Percentiles rank a stretch among this genome's conserved stretches.
Conservation (phyloP, 257 asterid species). For the Penstemon newberryi region DNA sequence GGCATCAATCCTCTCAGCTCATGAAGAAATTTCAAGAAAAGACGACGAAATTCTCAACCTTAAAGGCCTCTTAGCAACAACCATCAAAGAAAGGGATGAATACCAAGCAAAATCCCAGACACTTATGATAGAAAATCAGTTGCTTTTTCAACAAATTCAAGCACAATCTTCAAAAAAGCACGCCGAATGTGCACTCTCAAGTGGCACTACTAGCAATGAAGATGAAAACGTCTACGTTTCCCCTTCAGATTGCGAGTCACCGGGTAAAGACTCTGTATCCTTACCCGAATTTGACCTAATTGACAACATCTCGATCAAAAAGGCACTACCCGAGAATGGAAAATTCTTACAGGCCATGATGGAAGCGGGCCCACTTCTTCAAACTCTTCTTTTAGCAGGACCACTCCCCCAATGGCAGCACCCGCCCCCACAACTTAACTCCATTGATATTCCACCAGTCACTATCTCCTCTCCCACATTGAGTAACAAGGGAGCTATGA, state of each 20-base stretch:
- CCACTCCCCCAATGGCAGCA: conserved; percentile 98
- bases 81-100: conserved; percentile 73
- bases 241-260: conserved; percentile 47
- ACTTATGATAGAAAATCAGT: conserved; percentile 48
- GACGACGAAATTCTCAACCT: conserved; percentile 81
- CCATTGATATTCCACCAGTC: conserved; percentile 89
- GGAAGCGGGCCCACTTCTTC: conserved; percentile 95
- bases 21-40: conserved; percentile 79
- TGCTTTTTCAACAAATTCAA: conserved; percentile 47
- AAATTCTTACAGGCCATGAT: conserved; percentile 83
- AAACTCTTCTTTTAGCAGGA: conserved; percentile 84
- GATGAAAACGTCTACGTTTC: conserved; percentile 49
- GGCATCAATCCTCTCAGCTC: conserved; percentile 61
- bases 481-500: conserved; percentile 52
- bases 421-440: conserved; percentile 91
- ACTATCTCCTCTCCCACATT: conserved; percentile 54
- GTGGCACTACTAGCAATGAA: conserved; percentile 54
- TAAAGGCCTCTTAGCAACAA: conserved; percentile 48
- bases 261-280: conserved; percentile 1
- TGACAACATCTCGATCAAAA: conserved; percentile 39
- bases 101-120: conserved; percentile 48
- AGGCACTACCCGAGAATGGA: conserved; percentile 76
- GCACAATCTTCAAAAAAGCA: conserved; percentile 27
- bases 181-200: conserved; percentile 44
- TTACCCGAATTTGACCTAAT: background rate